Percentiles rank a stretch among this genome's conserved stretches.
These are phyloP conservation scores for Kingdonia uniflora DNA, from an alignment of 164 flowering plant species.

Conservation along the genomic window DNA sequence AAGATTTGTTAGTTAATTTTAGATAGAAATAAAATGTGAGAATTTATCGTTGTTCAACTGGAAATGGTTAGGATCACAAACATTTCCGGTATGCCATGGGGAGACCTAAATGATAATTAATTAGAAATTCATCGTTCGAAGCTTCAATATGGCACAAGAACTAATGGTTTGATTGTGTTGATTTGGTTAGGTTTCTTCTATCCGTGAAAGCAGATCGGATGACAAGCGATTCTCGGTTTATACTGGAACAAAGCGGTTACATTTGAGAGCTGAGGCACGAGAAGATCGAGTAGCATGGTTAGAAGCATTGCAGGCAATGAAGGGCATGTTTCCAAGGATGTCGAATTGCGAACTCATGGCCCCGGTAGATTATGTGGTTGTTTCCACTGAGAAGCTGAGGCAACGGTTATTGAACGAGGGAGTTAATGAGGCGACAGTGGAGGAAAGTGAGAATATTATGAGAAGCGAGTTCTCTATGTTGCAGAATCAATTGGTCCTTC, in stretches of 20 bases:
- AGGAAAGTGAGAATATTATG: constrained; percentile 31
- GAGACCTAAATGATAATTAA: too few species aligned
- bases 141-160: too few species aligned
- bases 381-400: constrained; percentile 19
- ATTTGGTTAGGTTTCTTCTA: constrained; percentile 40
- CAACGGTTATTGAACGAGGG: constrained; percentile 68
- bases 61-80: too few species aligned
- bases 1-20: too few species aligned
- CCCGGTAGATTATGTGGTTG: constrained; percentile 6
- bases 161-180: neutral
- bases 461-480: constrained; percentile 21
- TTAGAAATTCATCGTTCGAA: too few species aligned
- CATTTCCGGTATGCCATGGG: too few species aligned
- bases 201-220: constrained; percentile 54
- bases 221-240: constrained; percentile 51
- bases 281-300: constrained; percentile 80
- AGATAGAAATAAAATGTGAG: too few species aligned
- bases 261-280: constrained; percentile 74
- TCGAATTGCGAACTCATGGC: constrained; percentile 7
- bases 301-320: constrained; percentile 88
- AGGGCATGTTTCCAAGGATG: constrained; percentile 74
- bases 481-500: constrained; percentile 58
- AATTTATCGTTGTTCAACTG: too few species aligned
- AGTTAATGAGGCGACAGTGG: constrained; percentile 52
- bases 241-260: constrained; percentile 84